These are phyloP conservation scores for Salicornia ramosissima DNA, from an alignment of 148 eudicot genomes.

Conservation along the genomic window DNA sequence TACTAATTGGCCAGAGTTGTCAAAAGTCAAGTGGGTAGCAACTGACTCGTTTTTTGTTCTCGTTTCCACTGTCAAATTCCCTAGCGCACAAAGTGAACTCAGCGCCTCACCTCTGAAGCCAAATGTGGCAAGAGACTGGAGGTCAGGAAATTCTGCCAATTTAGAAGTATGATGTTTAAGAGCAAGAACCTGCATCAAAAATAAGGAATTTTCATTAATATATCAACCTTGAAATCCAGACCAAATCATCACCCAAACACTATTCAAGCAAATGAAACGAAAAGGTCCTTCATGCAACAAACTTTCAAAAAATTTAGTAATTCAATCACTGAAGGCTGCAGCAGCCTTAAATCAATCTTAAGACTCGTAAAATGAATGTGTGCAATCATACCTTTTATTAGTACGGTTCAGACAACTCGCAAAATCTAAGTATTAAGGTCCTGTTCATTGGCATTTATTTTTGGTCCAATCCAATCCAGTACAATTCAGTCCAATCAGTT, in stretches of 20 bases:
- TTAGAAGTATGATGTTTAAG: constrained; percentile 96
- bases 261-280: background rate
- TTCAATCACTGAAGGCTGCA: background rate
- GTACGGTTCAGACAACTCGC: too few relatives aligned
- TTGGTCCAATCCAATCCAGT: too few relatives aligned
- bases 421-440: too few relatives aligned
- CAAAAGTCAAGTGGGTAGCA: constrained; percentile 86
- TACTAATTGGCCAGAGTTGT: constrained; percentile 57
- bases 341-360: background rate
- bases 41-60: constrained; percentile 73
- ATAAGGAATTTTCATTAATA: background rate
- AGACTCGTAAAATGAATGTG: background rate
- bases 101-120: constrained; percentile 98
- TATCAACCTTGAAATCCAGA: background rate
- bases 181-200: constrained; percentile 64
- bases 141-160: constrained; percentile 78
- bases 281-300: background rate
- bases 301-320: too few relatives aligned
- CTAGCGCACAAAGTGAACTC: constrained; percentile 85
- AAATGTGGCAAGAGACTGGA: constrained; percentile 77
- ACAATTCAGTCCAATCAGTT: too few relatives aligned
- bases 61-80: constrained; percentile 82
- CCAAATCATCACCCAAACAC: background rate
- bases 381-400: background rate
- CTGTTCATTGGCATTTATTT: too few relatives aligned